Base-by-base conservation (phyloP, 23 red algal genomes). In the Gracilaria caudata region DNA sequence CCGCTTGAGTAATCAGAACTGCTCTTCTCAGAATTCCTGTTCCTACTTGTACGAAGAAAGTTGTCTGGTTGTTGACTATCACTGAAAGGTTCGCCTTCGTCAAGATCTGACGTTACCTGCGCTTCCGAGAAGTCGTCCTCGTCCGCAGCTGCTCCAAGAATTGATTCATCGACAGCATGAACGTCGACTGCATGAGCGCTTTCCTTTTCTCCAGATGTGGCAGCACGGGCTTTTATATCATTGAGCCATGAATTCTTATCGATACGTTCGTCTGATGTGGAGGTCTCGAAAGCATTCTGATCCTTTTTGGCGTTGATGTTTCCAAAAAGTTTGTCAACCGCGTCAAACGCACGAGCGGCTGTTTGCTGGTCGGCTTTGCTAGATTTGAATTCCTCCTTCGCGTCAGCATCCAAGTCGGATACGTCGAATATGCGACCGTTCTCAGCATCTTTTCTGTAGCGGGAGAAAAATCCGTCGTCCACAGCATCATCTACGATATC, bases 211-310 rank as follows among this genome's bases (percentile, higher is more conserved):
- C 25, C 74, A 7, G 74, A 79, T 38, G 45, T 75, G 7, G 83
- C 65, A 24, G 83, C 83, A n/a, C 83, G 60, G 17, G 83, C 83
- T 76, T 87, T 87, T 61, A 87, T 49, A 63, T 87, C 72, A 59
- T 64, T 46, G 26, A 87, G 68, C 68, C 83, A 87, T 23, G 60
- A 72, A 55, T 14, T 68, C 38, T 51, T 74, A 46, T 76, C 68
- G n/a, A 87, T 58, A 7, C 54, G 65, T 6, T 60, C 51, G 44
- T 79, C 51, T 54, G 74, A n/a, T 4, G 44, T 79, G 44, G 74
- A 55, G 21, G 39, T 2, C 19, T 3, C 23, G n/a, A 20, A 79
- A 45, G 74, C 11, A 1, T 34, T 19, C 5, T 79, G 3, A 20
- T 72, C 59, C 55, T 83, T 83, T 63, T 65, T 35, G 4, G 53